A percentile compares a stretch with the other conserved stretches of the same genome.
These are phyloP conservation scores for Arxiozyma telluris DNA, from an alignment of 1,139 yeast genomes.

Conservation along the genomic window DNA sequence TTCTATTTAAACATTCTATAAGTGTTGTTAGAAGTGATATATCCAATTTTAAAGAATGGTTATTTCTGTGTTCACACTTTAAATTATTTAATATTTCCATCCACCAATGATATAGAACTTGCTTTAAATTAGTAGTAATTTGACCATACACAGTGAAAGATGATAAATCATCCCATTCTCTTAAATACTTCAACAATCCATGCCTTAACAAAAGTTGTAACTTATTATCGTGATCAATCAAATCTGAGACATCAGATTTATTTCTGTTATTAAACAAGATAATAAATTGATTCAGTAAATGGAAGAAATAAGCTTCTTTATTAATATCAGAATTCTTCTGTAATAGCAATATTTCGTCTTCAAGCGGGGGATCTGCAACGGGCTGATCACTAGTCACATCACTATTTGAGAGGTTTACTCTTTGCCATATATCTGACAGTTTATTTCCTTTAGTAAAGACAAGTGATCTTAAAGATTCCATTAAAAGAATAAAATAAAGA, in stretches of 20 bases:
- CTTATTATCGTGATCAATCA: constrained; percentile 1
- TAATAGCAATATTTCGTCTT: not conserved
- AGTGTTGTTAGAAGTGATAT: constrained; percentile 17
- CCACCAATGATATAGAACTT: constrained; percentile 30
- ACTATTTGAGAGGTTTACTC: not conserved
- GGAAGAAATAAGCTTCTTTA: constrained; percentile 18
- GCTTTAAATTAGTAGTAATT: constrained; percentile 7
- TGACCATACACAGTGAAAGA: not conserved
- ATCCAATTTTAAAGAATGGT: not conserved
- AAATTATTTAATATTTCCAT: constrained; percentile 18
- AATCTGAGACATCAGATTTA: not conserved
- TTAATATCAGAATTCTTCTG: constrained; percentile 3
- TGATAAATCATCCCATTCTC: constrained; percentile 6
- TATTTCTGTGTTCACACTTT: not conserved
- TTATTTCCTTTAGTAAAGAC: constrained; percentile 6
- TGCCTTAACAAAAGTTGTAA: constrained; percentile 20
- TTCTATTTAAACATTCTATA: constrained; percentile 25
- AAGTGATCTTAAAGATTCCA: constrained; percentile 8
- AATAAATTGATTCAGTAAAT: constrained; percentile 22
- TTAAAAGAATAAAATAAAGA: not conserved
- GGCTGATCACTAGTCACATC: not conserved
- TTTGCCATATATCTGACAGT: not conserved
- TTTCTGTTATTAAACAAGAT: constrained; percentile 14
- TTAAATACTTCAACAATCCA: constrained; percentile 17
- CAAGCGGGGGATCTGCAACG: not conserved